Evolutionary conservation across 2,329 filamentous ascomycete genomes (phyloP), one percentile per base, ranked within the genome.

Genomic region (Phyllosticta citrichinensis): DNA sequence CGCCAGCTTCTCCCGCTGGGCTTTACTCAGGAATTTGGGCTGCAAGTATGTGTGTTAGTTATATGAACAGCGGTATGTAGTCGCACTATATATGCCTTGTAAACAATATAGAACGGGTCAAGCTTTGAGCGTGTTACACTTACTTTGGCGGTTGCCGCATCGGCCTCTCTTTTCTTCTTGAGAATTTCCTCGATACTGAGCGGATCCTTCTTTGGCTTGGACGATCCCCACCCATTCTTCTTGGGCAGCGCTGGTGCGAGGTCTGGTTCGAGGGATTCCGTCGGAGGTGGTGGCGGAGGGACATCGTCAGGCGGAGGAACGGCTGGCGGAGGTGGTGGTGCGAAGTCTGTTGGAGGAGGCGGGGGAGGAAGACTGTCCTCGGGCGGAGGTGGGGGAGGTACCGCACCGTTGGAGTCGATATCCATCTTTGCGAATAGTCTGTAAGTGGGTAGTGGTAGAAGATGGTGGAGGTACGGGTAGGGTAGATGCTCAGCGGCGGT

Each of bases 151-250:
- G 90, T 87, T 17, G 88, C 90, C 40, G 88, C 88, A 74, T 94
- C 90, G 27, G 89, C 87, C 64, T 89, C 90, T 70, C 88, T 89
- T 80, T 95, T 95, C 76, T 92, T 88, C 66, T 85, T 84, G 22
- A 96, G 76, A 4, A 96, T 82, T 67, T 96, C 89, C 74, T 96
- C 91, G 61, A 96, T 87, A 70, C 90, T 92, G 55, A 96, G 78
- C 9, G 88, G 88, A 68, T 68, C 74, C 55, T 71, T 73, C 61
- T 68, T 71, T 2, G 62, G 56, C n/a, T 62, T 64, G 63, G 69
- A 67, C 64, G 75, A 67, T 12, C 78, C 79, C 79, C 79, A 82
- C 66, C 81, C 81, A 57, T 84, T 83, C 69, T 83, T 83, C 66
- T 80, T 62, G 0, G 30, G 77, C 73, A 79, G 77, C 33, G 70